Percentiles rank a stretch among this genome's conserved stretches.
These are phyloP conservation scores for Elsinoe batatas DNA, from an alignment of 2,329 filamentous ascomycete species.

Conservation along the genomic window DNA sequence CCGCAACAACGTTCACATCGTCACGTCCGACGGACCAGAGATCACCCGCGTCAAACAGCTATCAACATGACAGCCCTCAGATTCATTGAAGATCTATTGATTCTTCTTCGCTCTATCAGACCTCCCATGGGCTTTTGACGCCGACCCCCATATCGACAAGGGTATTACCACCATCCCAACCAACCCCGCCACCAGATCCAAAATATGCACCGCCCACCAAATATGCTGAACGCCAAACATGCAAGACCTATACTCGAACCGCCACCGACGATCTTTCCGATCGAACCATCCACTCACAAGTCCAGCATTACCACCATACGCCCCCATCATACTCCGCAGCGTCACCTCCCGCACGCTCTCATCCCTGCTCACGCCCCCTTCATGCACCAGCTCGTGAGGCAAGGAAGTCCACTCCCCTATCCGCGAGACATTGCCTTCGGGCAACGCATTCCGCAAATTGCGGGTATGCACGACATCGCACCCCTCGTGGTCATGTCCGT, in stretches of 20 bases:
- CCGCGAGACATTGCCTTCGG: background rate
- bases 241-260: conserved; percentile 70
- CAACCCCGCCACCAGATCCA: conserved; percentile 47
- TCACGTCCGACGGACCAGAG: conserved; percentile 9
- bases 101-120: conserved; percentile 3
- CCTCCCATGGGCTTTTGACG: background rate
- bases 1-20: background rate
- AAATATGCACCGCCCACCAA: conserved; percentile 84
- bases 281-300: conserved; percentile 88
- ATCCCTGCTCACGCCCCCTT: conserved; percentile 8
- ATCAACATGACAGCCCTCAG: background rate
- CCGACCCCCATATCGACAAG: background rate
- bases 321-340: conserved; percentile 96
- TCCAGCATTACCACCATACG: conserved; percentile 84
- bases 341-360: conserved; percentile 77
- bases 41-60: conserved; percentile 3
- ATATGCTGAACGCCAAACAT: conserved; percentile 75
- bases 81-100: no score
- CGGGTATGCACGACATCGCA: conserved; percentile 70
- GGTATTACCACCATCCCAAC: conserved; percentile 17
- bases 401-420: background rate
- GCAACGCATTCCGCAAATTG: background rate
- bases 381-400: conserved; percentile 27
- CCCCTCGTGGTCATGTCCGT: conserved; percentile 90
- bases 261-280: conserved; percentile 60